Base-by-base conservation (phyloP, 345 rosid genomes). In the Aquilaria yunnanensis region DNA sequence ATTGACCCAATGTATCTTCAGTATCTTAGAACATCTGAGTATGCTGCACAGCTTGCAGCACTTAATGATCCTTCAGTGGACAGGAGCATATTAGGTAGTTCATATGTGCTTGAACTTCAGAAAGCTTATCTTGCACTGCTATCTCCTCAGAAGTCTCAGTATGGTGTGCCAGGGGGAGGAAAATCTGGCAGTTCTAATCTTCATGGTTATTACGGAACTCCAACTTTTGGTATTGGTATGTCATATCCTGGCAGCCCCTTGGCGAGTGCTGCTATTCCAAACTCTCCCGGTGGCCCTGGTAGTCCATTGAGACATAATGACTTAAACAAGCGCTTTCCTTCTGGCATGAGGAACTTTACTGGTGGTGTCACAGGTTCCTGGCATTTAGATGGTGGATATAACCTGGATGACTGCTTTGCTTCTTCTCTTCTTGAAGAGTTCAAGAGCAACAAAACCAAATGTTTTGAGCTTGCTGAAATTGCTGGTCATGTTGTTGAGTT, bases 391-490 rank as follows among this genome's bases (percentile, higher is more conserved):
- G 78, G 52, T 57, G 74, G 71, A 46, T 56, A 51, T 47, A 56
- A 47, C 68, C 67, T 81, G 76, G 78, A 74, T 51, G 84, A 66
- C 45, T 65, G 73, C 62, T 80, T 78, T 73, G 78, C 70, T 14
- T 80, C 88, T 29, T 80, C 91, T 49, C 74, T 83, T 65, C 76
- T 85, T 13, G 91, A 85, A 80, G 85, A 85, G 75, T 85, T 85
- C 53, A 85, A 85, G 70, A 75, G 81, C 67, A 79, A 83, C 60
- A 83, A 85, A 69, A 74, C 84, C 37, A 78, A 80, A 66, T 77
- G 81, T 14, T 70, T 85, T 12, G 83, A 85, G 70, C 81, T 85
- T 62, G 71, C 81, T 1, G 91, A 85, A 70, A 85, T 85, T 54
- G 78, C 78, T 47, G 74, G 88, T 31, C 88, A 85, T 66, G 83